phyloP scores from a whole-genome alignment of 257 asterid species.

The Ballota nigra region DNA sequence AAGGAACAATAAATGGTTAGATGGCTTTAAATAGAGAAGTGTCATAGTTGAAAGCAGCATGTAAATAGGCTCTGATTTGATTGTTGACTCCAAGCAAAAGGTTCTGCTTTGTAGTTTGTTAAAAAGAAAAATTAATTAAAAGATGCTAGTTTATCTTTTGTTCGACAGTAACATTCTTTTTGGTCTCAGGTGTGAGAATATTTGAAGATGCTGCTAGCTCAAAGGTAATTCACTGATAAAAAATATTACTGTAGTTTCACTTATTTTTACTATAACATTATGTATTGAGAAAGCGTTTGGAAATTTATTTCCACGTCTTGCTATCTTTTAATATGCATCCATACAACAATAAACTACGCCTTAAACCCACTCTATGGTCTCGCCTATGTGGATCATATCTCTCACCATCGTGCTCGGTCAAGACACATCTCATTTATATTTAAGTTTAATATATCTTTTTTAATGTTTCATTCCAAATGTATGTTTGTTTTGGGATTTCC shows the following conservation, averaged over 20 bases:
- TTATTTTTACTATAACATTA: not conserved
- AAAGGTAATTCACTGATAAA: slow-evolving; percentile 50
- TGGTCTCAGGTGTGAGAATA: slow-evolving; percentile 86
- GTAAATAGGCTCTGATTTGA: slow-evolving; percentile 7
- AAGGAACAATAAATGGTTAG: not conserved
- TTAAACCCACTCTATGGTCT: not conserved
- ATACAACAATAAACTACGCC: not conserved
- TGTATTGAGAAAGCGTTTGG: not conserved
- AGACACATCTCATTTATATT: not conserved
- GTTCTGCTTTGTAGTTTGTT: not conserved
- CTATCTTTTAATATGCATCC: slow-evolving; percentile 11
- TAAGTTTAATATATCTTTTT: not conserved
- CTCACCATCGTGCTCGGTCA: not conserved
- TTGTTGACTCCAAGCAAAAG: not conserved
- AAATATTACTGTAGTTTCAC: not conserved
- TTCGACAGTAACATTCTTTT: slow-evolving; percentile 17
- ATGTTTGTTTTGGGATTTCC: too few relatives aligned
- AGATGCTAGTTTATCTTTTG: slow-evolving; percentile 12
- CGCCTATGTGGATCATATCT: not conserved
- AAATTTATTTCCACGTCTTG: slow-evolving; percentile 6
- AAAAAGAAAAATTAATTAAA: slow-evolving; percentile 4
- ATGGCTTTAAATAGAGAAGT: not conserved
- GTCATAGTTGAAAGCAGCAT: slow-evolving; percentile 3
- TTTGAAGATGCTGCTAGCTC: slow-evolving; percentile 81
- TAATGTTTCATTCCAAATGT: not conserved